phyloP scores from a whole-genome alignment of 208 protist species.

The Tritrichomonas foetus region DNA sequence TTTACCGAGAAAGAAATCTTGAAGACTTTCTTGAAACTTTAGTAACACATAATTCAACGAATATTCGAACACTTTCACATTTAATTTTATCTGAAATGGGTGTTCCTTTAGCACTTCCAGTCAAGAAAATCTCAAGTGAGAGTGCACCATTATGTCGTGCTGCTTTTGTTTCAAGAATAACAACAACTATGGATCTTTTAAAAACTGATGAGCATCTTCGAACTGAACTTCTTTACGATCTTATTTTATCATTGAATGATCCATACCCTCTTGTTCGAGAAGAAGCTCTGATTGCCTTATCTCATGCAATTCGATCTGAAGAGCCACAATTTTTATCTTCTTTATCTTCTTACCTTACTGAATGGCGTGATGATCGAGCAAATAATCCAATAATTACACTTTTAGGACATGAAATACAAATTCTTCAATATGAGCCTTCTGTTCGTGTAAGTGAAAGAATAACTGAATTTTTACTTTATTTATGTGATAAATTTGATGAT shows the following conservation, averaged over 20 bases:
- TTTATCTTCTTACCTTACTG: background rate
- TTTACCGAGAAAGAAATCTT: background rate
- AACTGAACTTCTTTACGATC: background rate
- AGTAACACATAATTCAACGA: background rate
- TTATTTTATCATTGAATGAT: conserved; percentile 12
- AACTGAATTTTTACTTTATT: background rate
- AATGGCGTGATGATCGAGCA: background rate
- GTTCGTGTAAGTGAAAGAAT: background rate
- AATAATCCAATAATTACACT: background rate
- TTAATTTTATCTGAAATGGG: background rate
- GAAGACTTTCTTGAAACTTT: background rate
- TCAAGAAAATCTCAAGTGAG: background rate
- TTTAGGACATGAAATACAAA: background rate
- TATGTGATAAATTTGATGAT: background rate
- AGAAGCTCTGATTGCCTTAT: background rate
- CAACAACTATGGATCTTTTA: background rate
- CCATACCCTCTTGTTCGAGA: background rate
- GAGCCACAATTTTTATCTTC: background rate
- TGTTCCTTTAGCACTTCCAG: background rate
- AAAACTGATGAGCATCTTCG: background rate
- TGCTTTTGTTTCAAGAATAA: background rate
- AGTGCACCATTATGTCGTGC: background rate
- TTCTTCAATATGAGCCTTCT: background rate
- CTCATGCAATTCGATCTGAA: background rate
- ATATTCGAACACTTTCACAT: background rate